Evolutionary conservation across 768 basidiomycete genomes (phyloP).

Genomic region (Agaricus bisporus): DNA sequence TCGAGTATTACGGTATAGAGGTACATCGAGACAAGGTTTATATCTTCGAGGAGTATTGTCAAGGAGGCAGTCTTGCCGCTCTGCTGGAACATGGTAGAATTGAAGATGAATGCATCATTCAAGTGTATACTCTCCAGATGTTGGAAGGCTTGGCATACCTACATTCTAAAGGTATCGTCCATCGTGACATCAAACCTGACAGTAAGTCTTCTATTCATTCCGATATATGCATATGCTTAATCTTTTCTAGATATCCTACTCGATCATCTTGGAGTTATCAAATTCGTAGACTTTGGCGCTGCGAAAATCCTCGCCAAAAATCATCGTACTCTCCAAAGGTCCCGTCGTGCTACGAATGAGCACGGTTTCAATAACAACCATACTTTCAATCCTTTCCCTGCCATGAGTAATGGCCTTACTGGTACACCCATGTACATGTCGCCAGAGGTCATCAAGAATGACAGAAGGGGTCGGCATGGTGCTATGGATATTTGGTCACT

Average conservation of each 20-base stretch:
- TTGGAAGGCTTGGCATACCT: slow-evolving; percentile 90
- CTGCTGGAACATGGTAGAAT: slow-evolving; percentile 90
- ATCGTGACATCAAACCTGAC: slow-evolving; percentile 98
- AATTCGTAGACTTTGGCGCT: slow-evolving; percentile 96
- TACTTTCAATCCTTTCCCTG: slow-evolving; percentile 23
- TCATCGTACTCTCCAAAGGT: slow-evolving; percentile 71
- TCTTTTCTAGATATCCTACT: slow-evolving; percentile 77
- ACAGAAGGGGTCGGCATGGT: slow-evolving; percentile 79
- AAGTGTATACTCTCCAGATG: slow-evolving; percentile 97
- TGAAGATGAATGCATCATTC: slow-evolving; percentile 93
- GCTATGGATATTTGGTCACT: slow-evolving; percentile 99
- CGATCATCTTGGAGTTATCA: slow-evolving; percentile 85
- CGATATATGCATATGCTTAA: not conserved
- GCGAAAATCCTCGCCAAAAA: slow-evolving; percentile 94
- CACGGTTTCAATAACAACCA: slow-evolving; percentile 9
- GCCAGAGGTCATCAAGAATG: slow-evolving; percentile 96
- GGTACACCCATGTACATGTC: slow-evolving; percentile 99
- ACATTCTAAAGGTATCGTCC: slow-evolving; percentile 87
- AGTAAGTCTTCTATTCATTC: slow-evolving; percentile 50
- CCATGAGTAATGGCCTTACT: slow-evolving; percentile 79
- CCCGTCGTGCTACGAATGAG: slow-evolving; percentile 52
- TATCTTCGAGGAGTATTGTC: slow-evolving; percentile 98
- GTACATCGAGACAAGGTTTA: slow-evolving; percentile 98
- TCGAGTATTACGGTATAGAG: slow-evolving; percentile 98
- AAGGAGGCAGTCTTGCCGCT: slow-evolving; percentile 87